These are phyloP conservation scores for Cytospora schulzeri DNA, from an alignment of 2,329 filamentous ascomycete species.

Conservation along the genomic window DNA sequence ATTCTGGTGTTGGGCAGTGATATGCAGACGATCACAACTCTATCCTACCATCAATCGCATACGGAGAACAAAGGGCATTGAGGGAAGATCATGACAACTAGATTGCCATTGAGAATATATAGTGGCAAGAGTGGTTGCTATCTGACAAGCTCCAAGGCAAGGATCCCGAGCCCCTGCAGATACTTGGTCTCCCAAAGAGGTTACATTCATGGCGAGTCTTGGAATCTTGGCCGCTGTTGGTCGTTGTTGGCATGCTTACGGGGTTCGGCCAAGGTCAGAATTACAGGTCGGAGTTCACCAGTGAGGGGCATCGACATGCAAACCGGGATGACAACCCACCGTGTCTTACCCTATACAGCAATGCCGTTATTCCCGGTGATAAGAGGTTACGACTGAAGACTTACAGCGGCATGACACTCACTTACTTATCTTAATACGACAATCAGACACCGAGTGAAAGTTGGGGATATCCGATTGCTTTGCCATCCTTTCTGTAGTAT, in stretches of 20 bases:
- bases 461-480: background rate
- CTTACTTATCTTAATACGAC: background rate
- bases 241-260: background rate
- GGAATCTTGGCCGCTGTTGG: background rate
- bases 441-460: background rate
- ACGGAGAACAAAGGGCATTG: background rate
- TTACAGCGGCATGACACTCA: background rate
- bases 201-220: no score
- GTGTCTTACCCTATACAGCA: background rate
- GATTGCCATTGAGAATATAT: background rate
- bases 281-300: background rate
- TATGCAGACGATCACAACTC: background rate
- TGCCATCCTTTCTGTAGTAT: background rate
- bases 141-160: background rate
- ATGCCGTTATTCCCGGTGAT: background rate
- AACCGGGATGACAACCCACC: background rate
- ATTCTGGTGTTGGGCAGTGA: no score
- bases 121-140: background rate
- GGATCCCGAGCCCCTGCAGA: background rate
- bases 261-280: background rate
- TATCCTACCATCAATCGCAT: background rate
- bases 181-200: background rate
- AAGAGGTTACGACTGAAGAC: background rate
- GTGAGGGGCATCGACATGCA: background rate
- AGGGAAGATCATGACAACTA: background rate